phyloP scores from a whole-genome alignment of 495 filamentous ascomycete genomes.

The Daldinia vernicosa region DNA sequence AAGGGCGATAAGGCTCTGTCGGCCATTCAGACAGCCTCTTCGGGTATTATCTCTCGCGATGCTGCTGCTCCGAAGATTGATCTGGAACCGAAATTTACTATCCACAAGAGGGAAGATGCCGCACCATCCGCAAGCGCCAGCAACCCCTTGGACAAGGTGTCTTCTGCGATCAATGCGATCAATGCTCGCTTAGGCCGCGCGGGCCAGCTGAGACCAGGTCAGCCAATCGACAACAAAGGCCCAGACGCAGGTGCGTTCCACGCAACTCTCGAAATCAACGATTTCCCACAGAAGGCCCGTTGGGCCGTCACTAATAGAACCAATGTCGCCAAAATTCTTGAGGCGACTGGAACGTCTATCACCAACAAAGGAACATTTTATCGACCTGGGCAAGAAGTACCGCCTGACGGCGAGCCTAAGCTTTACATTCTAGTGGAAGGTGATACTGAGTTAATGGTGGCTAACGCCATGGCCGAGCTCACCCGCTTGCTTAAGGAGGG shows the following conservation, averaged over 20 bases:
- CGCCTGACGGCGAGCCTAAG: conserved; percentile 79
- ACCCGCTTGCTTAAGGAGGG: conserved; percentile 89
- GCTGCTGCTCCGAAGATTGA: conserved; percentile 43
- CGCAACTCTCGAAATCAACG: conserved; percentile 97
- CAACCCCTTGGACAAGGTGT: conserved; percentile 81
- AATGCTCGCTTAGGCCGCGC: conserved; percentile 85
- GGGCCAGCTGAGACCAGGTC: conserved; percentile 85
- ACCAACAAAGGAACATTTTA: conserved; percentile 97
- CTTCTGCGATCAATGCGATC: conserved; percentile 84
- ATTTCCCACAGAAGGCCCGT: conserved; percentile 97
- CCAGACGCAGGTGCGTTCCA: conserved; percentile 98
- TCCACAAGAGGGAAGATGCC: conserved; percentile 74
- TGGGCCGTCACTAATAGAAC: conserved; percentile 99
- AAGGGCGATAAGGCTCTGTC: conserved; percentile 70
- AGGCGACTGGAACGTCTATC: conserved; percentile 93
- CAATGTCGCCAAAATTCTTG: conserved; percentile 97
- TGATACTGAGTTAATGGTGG: conserved; percentile 92
- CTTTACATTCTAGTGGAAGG: conserved; percentile 97
- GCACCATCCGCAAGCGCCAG: conserved; percentile 62
- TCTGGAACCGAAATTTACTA: conserved; percentile 69
- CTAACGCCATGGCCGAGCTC: conserved; percentile 89
- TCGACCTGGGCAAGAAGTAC: conserved; percentile 78
- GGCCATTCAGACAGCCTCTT: conserved; percentile 67
- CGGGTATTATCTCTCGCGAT: conserved; percentile 63
- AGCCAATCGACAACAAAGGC: conserved; percentile 98